Evolutionary conservation across 352 stramenopile species (phyloP).

Genomic region (Globisporangium paroecandrum): DNA sequence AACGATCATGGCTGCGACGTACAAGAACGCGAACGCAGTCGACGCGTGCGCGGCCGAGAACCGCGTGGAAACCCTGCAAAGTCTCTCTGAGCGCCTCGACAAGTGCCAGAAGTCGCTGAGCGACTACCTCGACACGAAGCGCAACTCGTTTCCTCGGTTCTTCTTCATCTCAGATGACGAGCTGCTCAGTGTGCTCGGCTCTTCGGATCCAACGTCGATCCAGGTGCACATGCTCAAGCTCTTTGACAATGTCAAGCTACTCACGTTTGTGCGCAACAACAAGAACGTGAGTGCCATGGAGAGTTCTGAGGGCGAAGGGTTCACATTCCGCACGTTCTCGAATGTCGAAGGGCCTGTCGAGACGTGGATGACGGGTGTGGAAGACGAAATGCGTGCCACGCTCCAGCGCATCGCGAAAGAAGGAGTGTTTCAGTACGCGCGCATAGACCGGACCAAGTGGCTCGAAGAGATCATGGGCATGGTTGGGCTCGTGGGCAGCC

Average conservation of each 20-base stretch:
- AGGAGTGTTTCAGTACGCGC: conserved; percentile 91
- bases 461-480: conserved; percentile 89
- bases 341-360: conserved; percentile 90
- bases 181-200: conserved; percentile 88
- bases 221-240: conserved; percentile 95
- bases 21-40: conserved; percentile 90
- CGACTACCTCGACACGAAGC: conserved; percentile 89
- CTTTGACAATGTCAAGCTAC: conserved; percentile 93
- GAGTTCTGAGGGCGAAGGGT: conserved; percentile 89
- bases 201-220: conserved; percentile 89
- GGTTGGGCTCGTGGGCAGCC: conserved; percentile 89
- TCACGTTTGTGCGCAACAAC: conserved; percentile 88
- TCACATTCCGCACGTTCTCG: conserved; percentile 74
- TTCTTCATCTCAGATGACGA: conserved; percentile 96
- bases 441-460: conserved; percentile 83
- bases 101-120: conserved; percentile 90
- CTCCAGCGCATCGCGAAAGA: conserved; percentile 91
- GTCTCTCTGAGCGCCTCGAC: conserved; percentile 85
- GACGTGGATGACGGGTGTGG: conserved; percentile 91
- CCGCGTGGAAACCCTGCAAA: conserved; percentile 85
- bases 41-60: conserved; percentile 89
- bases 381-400: conserved; percentile 88
- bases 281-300: conserved; percentile 90
- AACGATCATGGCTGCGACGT: conserved; percentile 88
- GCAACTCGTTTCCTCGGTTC: conserved; percentile 91